A percentile compares a stretch with the other conserved stretches of the same genome.
Conservation (phyloP, 1,139 yeast genomes). For the Candida smagusa region DNA sequence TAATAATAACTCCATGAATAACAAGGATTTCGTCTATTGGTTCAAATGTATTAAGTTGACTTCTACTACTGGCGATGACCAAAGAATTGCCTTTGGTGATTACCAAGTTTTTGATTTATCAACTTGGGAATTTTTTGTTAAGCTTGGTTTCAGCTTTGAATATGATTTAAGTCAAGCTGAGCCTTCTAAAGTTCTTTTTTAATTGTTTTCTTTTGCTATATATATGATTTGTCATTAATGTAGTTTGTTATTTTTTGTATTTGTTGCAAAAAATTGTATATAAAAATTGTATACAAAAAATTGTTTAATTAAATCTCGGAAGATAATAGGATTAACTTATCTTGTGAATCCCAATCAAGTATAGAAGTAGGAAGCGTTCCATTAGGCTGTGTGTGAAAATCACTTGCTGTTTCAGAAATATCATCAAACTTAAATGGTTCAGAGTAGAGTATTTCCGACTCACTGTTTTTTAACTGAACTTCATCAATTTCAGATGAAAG, state of each 20-base stretch:
- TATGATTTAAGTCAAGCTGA: slow-evolving; percentile 26
- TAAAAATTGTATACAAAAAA: too few species aligned
- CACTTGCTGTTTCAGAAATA: too few species aligned
- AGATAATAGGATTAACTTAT: too few species aligned
- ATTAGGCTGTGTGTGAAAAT: too few species aligned
- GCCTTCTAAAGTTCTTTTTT: slow-evolving; percentile 27
- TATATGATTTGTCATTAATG: not conserved
- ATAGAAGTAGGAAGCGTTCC: too few species aligned
- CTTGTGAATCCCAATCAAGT: too few species aligned
- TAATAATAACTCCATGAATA: slow-evolving; percentile 5
- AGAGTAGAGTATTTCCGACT: too few species aligned
- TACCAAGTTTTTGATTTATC: slow-evolving; percentile 44
- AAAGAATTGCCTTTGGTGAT: slow-evolving; percentile 33
- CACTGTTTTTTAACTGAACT: too few species aligned
- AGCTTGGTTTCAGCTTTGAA: slow-evolving; percentile 38
- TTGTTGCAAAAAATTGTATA: slow-evolving; percentile 3
- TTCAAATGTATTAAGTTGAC: slow-evolving; percentile 29
- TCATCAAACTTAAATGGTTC: too few species aligned
- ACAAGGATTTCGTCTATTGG: slow-evolving; percentile 30
- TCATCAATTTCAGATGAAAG: too few species aligned
- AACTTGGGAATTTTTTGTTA: slow-evolving; percentile 42
- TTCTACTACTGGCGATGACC: slow-evolving; percentile 15
- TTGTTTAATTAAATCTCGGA: too few species aligned
- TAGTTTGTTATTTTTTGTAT: not conserved
- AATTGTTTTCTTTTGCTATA: slow-evolving; percentile 2